Conservation (phyloP, 305 asterid species). For the Stenogyne calaminthoides region DNA sequence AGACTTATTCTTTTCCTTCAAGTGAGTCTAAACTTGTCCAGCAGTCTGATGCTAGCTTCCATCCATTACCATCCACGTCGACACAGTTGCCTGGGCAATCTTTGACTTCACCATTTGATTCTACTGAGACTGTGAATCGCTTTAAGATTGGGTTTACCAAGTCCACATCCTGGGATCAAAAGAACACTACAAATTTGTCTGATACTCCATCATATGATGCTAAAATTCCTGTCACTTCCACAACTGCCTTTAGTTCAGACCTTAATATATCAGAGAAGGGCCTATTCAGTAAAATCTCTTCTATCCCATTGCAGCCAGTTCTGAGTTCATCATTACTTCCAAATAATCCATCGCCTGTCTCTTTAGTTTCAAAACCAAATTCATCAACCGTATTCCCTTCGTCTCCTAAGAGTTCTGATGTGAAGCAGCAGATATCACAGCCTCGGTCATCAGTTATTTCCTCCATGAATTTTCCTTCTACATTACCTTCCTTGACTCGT, state of each 20-base stretch:
- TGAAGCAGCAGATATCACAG: constrained; percentile 42
- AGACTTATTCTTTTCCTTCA: constrained; percentile 32
- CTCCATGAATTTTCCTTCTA: constrained; percentile 34
- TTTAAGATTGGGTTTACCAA: constrained; percentile 40
- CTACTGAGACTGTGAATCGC: constrained; percentile 36
- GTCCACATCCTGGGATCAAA: constrained; percentile 40
- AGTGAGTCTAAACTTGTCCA: constrained; percentile 39
- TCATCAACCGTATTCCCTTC: constrained; percentile 40
- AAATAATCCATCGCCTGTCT: constrained; percentile 39
- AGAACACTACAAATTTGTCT: constrained; percentile 29
- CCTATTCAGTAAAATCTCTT: constrained; percentile 38
- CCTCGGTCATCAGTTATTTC: constrained; percentile 41
- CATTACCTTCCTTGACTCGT: constrained; percentile 33
- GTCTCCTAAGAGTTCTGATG: constrained; percentile 41
- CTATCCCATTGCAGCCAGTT: constrained; percentile 36
- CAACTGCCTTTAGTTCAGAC: constrained; percentile 43
- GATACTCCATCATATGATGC: constrained; percentile 32
- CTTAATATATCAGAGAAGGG: constrained; percentile 37
- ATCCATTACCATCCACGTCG: constrained; percentile 40
- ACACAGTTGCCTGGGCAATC: constrained; percentile 42
- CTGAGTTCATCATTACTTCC: constrained; percentile 41
- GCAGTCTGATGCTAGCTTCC: constrained; percentile 41
- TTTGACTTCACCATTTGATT: constrained; percentile 35
- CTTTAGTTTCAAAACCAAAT: constrained; percentile 44
- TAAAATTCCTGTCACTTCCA: constrained; percentile 38